phyloP scores from a whole-genome alignment of 139 green algal species.

The Cymbomonas tetramitiformis region DNA sequence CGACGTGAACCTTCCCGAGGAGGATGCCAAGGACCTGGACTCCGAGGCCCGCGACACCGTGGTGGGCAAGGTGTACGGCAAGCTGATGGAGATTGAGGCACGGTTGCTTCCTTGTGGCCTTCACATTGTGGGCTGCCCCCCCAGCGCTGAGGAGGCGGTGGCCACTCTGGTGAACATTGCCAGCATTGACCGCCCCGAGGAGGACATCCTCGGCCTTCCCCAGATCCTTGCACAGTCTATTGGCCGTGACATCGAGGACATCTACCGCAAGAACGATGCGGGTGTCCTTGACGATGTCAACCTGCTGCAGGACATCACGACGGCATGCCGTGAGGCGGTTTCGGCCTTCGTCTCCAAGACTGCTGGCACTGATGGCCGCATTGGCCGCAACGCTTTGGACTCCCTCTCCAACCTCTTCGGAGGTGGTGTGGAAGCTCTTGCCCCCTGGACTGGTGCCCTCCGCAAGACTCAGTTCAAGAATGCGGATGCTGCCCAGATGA shows the following conservation, averaged over 20 bases:
- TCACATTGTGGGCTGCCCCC: slow-evolving; percentile 81
- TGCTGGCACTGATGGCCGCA: slow-evolving; percentile 28
- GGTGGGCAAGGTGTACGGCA: slow-evolving; percentile 37
- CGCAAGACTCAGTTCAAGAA: slow-evolving; percentile 58
- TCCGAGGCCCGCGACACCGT: slow-evolving; percentile 51
- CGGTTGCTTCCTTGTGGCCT: slow-evolving; percentile 92
- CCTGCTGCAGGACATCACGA: slow-evolving; percentile 74
- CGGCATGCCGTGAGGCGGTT: slow-evolving; percentile 53
- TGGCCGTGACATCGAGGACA: slow-evolving; percentile 75
- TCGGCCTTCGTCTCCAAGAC: slow-evolving; percentile 74
- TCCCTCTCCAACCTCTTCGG: slow-evolving; percentile 11
- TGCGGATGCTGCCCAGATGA: slow-evolving; percentile 60
- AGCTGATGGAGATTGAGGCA: slow-evolving; percentile 98
- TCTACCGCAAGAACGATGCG: slow-evolving; percentile 61
- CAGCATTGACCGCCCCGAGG: slow-evolving; percentile 74
- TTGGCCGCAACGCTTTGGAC: slow-evolving; percentile 6
- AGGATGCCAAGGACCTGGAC: slow-evolving; percentile 45
- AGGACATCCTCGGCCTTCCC: slow-evolving; percentile 64
- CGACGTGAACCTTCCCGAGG: slow-evolving; percentile 72
- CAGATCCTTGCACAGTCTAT: slow-evolving; percentile 71
- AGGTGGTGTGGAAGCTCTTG: background rate
- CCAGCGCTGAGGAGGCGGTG: slow-evolving; percentile 81
- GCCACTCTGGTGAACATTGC: slow-evolving; percentile 97
- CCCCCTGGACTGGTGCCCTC: slow-evolving; percentile 34
- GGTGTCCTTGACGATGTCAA: slow-evolving; percentile 78